Evolutionary conservation across 495 filamentous ascomycete species (phyloP).

Genomic region (Trichoderma gamsii): DNA sequence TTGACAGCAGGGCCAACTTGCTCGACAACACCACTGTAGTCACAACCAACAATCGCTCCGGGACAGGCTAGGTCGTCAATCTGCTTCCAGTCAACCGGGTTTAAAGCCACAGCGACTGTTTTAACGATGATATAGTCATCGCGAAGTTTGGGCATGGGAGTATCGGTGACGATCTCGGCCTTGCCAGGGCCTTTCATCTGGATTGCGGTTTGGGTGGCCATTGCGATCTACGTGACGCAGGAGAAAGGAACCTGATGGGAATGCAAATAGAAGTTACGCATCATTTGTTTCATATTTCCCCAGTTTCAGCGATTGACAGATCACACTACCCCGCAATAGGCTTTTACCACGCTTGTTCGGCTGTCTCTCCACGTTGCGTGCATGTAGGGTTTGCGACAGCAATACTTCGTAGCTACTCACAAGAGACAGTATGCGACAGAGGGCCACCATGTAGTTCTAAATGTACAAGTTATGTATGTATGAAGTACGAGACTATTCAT

Average conservation of each 20-base stretch:
- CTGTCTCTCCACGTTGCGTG: background rate
- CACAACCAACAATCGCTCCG: constrained; percentile 34
- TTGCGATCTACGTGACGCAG: background rate
- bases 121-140: constrained; percentile 50
- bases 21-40: constrained; percentile 39
- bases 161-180: constrained; percentile 21
- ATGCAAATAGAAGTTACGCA: background rate
- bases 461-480: background rate
- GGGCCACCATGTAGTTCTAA: background rate
- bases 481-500: background rate
- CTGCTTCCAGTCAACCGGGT: constrained; percentile 58
- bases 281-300: background rate
- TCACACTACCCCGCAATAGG: background rate
- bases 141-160: constrained; percentile 35
- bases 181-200: constrained; percentile 18
- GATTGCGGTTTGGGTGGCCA: background rate
- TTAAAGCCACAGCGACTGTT: constrained; percentile 46
- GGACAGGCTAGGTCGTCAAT: constrained; percentile 24
- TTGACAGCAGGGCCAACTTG: constrained; percentile 30
- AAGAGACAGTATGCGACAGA: background rate
- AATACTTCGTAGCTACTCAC: background rate
- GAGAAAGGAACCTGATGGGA: background rate
- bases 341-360: background rate
- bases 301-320: background rate
- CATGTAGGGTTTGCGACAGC: background rate